These are phyloP conservation scores for Trypanosoma melophagium DNA, from an alignment of 208 protist genomes.

Conservation along the genomic window DNA sequence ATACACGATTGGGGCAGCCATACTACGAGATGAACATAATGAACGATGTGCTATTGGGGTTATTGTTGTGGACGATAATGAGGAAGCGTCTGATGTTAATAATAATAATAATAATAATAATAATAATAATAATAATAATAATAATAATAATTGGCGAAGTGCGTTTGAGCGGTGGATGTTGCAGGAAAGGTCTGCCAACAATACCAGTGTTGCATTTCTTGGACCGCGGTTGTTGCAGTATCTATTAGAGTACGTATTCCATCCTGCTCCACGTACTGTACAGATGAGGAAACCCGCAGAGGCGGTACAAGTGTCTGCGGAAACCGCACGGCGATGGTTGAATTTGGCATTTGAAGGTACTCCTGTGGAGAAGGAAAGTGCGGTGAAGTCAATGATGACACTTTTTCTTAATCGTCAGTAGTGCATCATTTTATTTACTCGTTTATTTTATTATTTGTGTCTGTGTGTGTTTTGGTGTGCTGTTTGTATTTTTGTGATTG, in stretches of 20 bases:
- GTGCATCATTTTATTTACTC: constrained; percentile 5
- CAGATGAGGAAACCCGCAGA: neutral
- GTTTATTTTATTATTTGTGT: constrained; percentile 26
- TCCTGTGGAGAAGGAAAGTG: constrained; percentile 4
- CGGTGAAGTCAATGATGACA: constrained; percentile 23
- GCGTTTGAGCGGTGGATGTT: constrained; percentile 23
- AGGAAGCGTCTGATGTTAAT: neutral
- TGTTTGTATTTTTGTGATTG: neutral
- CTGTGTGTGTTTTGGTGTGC: neutral
- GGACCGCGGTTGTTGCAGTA: constrained; percentile 60
- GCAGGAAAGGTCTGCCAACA: constrained; percentile 1
- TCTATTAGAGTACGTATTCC: constrained; percentile 63
- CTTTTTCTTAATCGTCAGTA: constrained; percentile 7
- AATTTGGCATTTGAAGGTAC: constrained; percentile 1
- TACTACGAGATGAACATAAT: constrained; percentile 41
- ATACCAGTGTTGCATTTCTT: constrained; percentile 17
- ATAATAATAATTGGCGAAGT: constrained; percentile 15
- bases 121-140: constrained; percentile 16
- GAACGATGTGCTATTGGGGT: constrained; percentile 9
- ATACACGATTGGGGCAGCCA: constrained; percentile 54
- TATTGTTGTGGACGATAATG: constrained; percentile 17
- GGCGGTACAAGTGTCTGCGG: constrained; percentile 6
- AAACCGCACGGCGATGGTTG: constrained; percentile 27
- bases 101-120: constrained; percentile 23
- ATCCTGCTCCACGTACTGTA: constrained; percentile 1